phyloP scores from a whole-genome alignment of 257 asterid genomes.

The Solanum gandarillasii region DNA sequence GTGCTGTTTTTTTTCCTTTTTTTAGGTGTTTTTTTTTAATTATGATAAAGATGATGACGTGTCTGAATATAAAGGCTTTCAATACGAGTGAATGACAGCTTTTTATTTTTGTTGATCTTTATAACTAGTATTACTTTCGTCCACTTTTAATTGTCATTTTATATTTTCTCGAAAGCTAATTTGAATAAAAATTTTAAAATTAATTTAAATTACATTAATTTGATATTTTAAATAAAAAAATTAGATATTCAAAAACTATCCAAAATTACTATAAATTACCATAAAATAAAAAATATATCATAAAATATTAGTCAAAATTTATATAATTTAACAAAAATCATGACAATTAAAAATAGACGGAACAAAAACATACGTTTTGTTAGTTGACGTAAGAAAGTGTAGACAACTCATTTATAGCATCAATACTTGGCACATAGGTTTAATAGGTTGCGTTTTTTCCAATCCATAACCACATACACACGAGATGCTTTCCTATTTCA shows the following conservation, averaged over 20 bases:
- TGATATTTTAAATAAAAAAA: too few species aligned
- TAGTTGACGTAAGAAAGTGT: background rate
- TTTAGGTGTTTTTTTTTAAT: background rate
- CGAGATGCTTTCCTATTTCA: background rate
- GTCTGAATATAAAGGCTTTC: background rate
- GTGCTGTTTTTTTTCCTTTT: background rate
- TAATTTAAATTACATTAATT: too few species aligned
- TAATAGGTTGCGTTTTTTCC: background rate
- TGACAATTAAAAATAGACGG: too few species aligned
- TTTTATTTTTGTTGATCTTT: background rate
- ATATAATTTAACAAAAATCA: too few species aligned
- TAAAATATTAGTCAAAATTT: too few species aligned
- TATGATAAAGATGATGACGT: background rate
- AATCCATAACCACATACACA: background rate
- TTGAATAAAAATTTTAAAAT: too few species aligned
- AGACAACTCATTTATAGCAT: background rate
- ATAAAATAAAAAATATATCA: too few species aligned
- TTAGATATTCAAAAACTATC: too few species aligned
- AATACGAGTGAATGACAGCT: background rate
- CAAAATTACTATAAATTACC: too few species aligned
- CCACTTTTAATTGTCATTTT: too few species aligned
- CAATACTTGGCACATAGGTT: background rate
- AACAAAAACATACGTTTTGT: too few species aligned
- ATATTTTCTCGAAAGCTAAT: too few species aligned
- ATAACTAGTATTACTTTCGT: fast-evolving